Evolutionary conservation across 2,329 filamentous ascomycete genomes (phyloP), one percentile per base, ranked within the genome.

Genomic region (Salinomyces thailandicus): DNA sequence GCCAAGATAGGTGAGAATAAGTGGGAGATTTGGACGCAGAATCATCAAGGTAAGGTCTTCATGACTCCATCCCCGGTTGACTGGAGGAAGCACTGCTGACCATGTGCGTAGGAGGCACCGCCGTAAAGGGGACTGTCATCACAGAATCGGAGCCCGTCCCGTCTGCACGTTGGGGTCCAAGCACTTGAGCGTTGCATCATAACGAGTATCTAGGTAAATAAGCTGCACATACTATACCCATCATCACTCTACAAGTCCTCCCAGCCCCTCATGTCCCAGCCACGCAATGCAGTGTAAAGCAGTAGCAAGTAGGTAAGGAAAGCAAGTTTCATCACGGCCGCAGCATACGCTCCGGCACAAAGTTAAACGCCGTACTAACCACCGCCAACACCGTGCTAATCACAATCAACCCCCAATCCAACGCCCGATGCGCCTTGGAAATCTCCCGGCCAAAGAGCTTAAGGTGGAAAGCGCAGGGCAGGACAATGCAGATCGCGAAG

Each of bases 401-500:
- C 4, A 75, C 57, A 53, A 95, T 77, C 48, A 94, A 61, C 12
- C 65, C 55, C 69, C 77, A 87, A 50, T 81, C 77, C 30, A 82
- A 47, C 4, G 74, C 57, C 50, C 74, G 77, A 61, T 94, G 85
- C 15, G 57, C 55, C 1, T 59, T 47, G 1, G 68, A 63, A 31
- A 95, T 75, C 42, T 89, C 78, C 33, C 76, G 71, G 31, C 78
- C 77, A 57, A 93, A 96, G 1, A 96, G 75, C 62, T 87, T 93
- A 38, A 96, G 64, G 54, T 96, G 86, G 56, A 98, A 96, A 4
- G 79, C 73, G 19, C 94, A 66, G 0, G 89, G 91, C 34, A 98
- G 68, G 60, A 93, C 86, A 47, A 96, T 79, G 62, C 89, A 96
- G 47, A 96, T 93, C 13, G 84, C 85, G 51, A 94, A 94, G 63